phyloP scores from a whole-genome alignment of 495 filamentous ascomycete genomes.

The Talaromyces stipitatus region DNA sequence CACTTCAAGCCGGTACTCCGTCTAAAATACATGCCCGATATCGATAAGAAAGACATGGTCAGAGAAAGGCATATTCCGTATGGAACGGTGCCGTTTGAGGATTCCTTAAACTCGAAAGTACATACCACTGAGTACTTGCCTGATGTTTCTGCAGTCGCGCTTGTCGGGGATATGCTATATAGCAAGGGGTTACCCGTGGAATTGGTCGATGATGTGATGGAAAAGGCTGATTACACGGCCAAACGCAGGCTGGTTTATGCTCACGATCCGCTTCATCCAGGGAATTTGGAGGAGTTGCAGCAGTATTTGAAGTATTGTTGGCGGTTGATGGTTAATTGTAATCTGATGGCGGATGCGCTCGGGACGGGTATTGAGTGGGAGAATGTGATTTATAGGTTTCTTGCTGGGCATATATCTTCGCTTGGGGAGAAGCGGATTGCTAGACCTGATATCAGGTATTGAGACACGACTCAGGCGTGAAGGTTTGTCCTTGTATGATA shows the following conservation, averaged over 20 bases:
- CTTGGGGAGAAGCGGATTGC: not conserved
- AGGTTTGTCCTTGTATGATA: not conserved
- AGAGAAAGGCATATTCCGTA: not conserved
- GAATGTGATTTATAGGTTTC: not conserved
- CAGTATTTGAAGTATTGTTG: not conserved
- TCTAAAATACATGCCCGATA: not conserved
- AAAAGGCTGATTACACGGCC: constrained; percentile 7
- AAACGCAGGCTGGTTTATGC: not conserved
- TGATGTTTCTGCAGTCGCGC: not conserved
- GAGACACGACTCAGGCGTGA: not conserved
- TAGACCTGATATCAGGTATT: not conserved
- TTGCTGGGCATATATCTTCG: not conserved
- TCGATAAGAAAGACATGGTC: not conserved
- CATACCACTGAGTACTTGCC: not conserved
- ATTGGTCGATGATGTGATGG: constrained; percentile 12
- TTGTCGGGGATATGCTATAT: not conserved
- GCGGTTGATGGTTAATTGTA: not conserved
- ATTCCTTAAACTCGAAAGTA: constrained; percentile 2
- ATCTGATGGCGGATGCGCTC: not conserved
- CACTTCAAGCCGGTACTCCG: not conserved
- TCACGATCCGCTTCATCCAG: not conserved
- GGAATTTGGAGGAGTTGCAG: not conserved
- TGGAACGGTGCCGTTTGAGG: constrained; percentile 7
- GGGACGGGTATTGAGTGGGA: not conserved
- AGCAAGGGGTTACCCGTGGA: constrained; percentile 10